Conservation (phyloP, 805 yeast genomes). For the Ogataea ganodermae region DNA sequence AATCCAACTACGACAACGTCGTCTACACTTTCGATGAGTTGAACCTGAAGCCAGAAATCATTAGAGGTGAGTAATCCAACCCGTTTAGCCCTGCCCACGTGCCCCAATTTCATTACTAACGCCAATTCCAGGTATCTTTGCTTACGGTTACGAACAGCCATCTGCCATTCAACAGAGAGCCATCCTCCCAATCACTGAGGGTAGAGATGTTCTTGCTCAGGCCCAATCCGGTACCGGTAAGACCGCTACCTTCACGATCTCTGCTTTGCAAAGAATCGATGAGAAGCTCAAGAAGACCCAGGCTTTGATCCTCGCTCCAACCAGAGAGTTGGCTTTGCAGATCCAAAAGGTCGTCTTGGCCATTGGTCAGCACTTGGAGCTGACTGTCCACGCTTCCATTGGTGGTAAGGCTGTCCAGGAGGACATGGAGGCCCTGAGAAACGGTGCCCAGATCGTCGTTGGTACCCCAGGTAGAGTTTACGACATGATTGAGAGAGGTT, state of each 20-base stretch:
- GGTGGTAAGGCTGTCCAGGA: slow-evolving; percentile 89
- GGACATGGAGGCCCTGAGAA: slow-evolving; percentile 71
- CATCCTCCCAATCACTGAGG: slow-evolving; percentile 89
- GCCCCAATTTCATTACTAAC: slow-evolving; percentile 27
- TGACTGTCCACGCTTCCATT: slow-evolving; percentile 86
- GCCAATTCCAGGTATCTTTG: slow-evolving; percentile 59
- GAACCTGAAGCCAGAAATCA: slow-evolving; percentile 70
- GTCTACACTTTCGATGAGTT: slow-evolving; percentile 73
- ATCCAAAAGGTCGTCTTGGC: slow-evolving; percentile 86
- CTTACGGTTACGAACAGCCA: slow-evolving; percentile 94
- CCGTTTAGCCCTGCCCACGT: background rate
- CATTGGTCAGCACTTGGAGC: slow-evolving; percentile 84
- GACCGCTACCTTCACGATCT: slow-evolving; percentile 96
- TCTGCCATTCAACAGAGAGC: slow-evolving; percentile 98
- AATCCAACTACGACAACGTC: slow-evolving; percentile 95
- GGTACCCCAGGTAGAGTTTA: slow-evolving; percentile 97
- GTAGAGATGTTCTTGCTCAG: slow-evolving; percentile 95
- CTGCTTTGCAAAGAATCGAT: slow-evolving; percentile 86
- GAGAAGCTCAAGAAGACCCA: slow-evolving; percentile 71
- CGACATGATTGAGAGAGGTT: slow-evolving; percentile 87
- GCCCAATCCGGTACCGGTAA: slow-evolving; percentile 99
- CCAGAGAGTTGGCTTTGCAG: slow-evolving; percentile 94
- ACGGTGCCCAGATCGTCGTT: slow-evolving; percentile 86
- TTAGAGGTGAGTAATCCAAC: slow-evolving; percentile 51
- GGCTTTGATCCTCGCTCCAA: slow-evolving; percentile 90